Evolutionary conservation across 352 stramenopile species (phyloP).

Genomic region (Pythium apleroticum): DNA sequence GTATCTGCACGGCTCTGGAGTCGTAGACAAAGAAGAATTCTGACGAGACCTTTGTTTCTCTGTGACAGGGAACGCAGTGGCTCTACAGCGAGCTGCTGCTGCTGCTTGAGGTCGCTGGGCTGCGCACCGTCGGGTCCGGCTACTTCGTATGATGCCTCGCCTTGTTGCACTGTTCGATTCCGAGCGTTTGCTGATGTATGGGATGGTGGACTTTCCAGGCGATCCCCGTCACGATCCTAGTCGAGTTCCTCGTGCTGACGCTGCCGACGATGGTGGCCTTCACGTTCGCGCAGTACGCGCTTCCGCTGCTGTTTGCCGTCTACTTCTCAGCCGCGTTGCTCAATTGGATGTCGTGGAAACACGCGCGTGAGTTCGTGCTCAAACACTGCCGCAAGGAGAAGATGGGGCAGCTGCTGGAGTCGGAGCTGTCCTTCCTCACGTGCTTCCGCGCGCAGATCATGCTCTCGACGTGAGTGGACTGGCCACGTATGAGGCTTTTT

Average conservation of each 20-base stretch:
- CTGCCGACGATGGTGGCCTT: conserved; percentile 76
- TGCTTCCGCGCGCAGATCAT: conserved; percentile 83
- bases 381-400: conserved; percentile 85
- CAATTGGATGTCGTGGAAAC: conserved; percentile 62
- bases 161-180: not conserved
- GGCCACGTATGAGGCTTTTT: not conserved
- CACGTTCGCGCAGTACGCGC: conserved; percentile 55
- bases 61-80: conserved; percentile 61
- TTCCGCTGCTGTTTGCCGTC: conserved; percentile 56
- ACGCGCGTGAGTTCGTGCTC: conserved; percentile 68
- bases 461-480: conserved; percentile 61
- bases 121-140: conserved; percentile 49
- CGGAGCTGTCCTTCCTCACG: conserved; percentile 76
- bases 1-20: conserved; percentile 2
- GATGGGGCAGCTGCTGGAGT: conserved; percentile 71
- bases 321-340: conserved; percentile 55
- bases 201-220: conserved; percentile 30
- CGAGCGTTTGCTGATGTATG: not conserved
- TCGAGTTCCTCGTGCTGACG: conserved; percentile 72
- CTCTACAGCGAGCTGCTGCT: conserved; percentile 83
- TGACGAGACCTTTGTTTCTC: not conserved
- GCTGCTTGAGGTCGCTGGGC: conserved; percentile 64
- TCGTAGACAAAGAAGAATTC: not conserved
- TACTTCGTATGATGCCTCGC: conserved; percentile 39
- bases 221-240: conserved; percentile 47